Percentiles rank a stretch among this genome's conserved stretches.
phyloP scores from a whole-genome alignment of 169 alveolate species.

The Cryptosporidium viatorum region DNA sequence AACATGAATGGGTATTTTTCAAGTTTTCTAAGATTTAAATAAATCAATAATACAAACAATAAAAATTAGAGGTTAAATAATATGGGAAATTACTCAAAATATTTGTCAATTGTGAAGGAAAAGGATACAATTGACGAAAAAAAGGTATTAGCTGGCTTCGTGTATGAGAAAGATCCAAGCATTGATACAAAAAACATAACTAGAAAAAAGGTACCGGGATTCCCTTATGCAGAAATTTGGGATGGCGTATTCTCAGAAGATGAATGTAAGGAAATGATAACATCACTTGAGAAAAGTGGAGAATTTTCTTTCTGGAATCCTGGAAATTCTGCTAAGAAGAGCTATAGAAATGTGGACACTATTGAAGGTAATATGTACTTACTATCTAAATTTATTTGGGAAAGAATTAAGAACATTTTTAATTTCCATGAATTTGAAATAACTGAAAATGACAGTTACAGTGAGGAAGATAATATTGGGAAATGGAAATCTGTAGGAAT shows the following conservation, averaged over 20 bases:
- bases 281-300: conserved; percentile 36
- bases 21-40: neutral
- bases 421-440: conserved; percentile 5
- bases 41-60: neutral
- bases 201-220: conserved; percentile 9
- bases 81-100: conserved; percentile 43
- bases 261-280: conserved; percentile 35
- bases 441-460: conserved; percentile 29
- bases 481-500: conserved; percentile 47
- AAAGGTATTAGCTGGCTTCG: conserved; percentile 30
- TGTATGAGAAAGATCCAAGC: conserved; percentile 10
- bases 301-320: conserved; percentile 73
- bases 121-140: conserved; percentile 40
- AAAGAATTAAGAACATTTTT: conserved; percentile 40
- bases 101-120: conserved; percentile 60
- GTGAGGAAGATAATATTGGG: conserved; percentile 58
- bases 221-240: conserved; percentile 50
- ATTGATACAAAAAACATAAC: conserved; percentile 6
- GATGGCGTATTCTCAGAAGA: conserved; percentile 63
- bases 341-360: conserved; percentile 55
- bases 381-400: conserved; percentile 56
- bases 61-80: neutral
- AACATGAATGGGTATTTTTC: neutral
- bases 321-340: conserved; percentile 2
- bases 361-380: conserved; percentile 49